Base-by-base conservation (phyloP, 2,329 filamentous ascomycete genomes). In the Botrytis fragariae region DNA sequence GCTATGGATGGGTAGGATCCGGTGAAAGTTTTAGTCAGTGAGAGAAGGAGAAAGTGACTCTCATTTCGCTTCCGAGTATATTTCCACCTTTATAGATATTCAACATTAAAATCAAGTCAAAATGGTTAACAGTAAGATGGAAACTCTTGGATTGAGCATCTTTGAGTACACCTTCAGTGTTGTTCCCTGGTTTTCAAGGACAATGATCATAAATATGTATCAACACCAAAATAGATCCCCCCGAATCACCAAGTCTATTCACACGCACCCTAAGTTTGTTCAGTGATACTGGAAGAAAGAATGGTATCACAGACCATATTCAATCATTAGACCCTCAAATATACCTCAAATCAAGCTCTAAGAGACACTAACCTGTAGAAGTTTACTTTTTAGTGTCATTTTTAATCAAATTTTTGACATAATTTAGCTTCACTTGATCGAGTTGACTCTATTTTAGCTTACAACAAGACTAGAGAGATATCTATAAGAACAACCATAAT, bases 331-430 rank as follows among this genome's bases (percentile, higher is more conserved):
- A 14, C 4, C 1, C 22, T 25, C 10, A 51, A 14, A 51, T n/a
- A 51, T 12, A 51, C 10, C 22, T 51, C 22, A n/a, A 5, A 25
- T 51, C 45, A 14, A 25, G 45, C 22, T 51, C 4, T 25, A n/a
- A 14, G 22, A 51, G 45, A 51, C 4, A 51, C 10, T 51, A 1
- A 25, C 6, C 22, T 14, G 14, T 3, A 48, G 1, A 12, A 51
- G n/a, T 0, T 14, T 5, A 51, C 22, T 12, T 1, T n/a, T 0
- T 5, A 22, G 4, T n/a, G 10, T 12, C 22, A 5, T 12, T 25
- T 51, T 51, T 14, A 22, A 25, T 51, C 0, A n/a, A 48, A 25
- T 2, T 25, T 12, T 14, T 9, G 18, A 45, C 7, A 20, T 9
- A 20, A 45, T 45, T 45, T 45, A 45, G 18, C 7, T 45, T 20